Percentiles rank a stretch among this genome's conserved stretches.
Evolutionary conservation across 805 yeast species (phyloP).

Genomic region (Ogataea glucozyma): DNA sequence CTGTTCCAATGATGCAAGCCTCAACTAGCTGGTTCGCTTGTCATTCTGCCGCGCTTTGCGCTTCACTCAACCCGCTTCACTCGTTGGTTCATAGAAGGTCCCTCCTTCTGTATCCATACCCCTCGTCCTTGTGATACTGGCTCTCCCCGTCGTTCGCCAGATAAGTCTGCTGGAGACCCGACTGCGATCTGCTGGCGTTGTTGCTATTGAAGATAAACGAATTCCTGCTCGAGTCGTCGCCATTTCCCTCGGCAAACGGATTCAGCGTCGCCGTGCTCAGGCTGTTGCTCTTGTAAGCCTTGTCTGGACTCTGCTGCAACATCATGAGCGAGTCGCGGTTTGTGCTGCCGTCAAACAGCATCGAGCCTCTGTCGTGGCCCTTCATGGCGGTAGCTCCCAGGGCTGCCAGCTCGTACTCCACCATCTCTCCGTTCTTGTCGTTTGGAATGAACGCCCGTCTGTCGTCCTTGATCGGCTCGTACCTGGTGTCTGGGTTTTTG

Average conservation of each 20-base stretch:
- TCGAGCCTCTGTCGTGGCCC: conserved; percentile 50
- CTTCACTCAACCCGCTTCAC: no score
- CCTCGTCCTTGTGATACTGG: conserved; percentile 1
- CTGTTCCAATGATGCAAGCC: no score
- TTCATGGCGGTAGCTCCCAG: conserved; percentile 70
- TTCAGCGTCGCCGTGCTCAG: conserved; percentile 15
- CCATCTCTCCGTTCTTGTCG: conserved; percentile 37
- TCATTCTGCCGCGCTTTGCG: no score
- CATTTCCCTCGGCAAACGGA: conserved; percentile 22
- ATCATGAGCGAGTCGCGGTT: conserved; percentile 27
- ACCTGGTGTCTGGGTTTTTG: conserved; percentile 92
- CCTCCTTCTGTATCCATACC: conserved; percentile 19
- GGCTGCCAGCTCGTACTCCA: conserved; percentile 67
- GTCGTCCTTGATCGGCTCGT: conserved; percentile 96
- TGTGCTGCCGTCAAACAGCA: conserved; percentile 33
- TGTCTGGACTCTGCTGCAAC: conserved; percentile 22
- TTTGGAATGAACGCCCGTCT: conserved; percentile 89
- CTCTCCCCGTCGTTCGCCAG: conserved; percentile 10
- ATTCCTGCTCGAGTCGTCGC: conserved; percentile 21
- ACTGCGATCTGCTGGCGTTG: conserved; percentile 13
- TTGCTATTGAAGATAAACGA: conserved; percentile 21
- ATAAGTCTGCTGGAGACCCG: conserved; percentile 7
- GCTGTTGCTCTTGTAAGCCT: conserved; percentile 25
- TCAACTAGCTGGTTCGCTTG: no score
- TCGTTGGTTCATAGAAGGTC: conserved; percentile 17